Conservation (phyloP, 2,329 filamentous ascomycete species). For the Alternaria consortialis region DNA sequence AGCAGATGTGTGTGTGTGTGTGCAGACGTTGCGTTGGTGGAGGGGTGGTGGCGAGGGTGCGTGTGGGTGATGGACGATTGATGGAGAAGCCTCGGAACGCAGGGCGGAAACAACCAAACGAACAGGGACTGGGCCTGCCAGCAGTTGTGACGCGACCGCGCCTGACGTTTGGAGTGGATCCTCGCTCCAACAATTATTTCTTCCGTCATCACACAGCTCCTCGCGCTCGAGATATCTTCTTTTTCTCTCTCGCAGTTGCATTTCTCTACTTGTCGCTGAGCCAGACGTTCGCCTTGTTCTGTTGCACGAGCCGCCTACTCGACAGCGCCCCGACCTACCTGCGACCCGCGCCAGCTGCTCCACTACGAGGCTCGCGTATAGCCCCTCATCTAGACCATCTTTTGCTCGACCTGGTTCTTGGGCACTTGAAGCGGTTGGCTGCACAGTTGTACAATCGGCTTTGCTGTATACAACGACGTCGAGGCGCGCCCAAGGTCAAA, state of each 20-base stretch:
- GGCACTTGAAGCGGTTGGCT: neutral
- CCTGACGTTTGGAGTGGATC: constrained; percentile 9
- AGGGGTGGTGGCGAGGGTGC: constrained; percentile 5
- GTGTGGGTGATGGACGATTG: constrained; percentile 5
- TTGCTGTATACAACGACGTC: neutral
- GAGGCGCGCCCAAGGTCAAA: neutral
- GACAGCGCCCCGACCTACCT: constrained; percentile 25
- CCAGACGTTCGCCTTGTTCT: neutral
- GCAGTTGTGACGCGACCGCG: constrained; percentile 15
- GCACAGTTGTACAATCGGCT: neutral
- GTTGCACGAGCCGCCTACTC: constrained; percentile 12
- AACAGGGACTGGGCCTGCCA: constrained; percentile 5
- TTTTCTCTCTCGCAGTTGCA: neutral
- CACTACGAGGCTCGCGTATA: constrained; percentile 20
- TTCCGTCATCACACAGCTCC: neutral
- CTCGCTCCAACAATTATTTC: neutral
- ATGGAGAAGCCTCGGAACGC: constrained; percentile 14
- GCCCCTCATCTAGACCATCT: constrained; percentile 17
- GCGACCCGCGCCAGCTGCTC: constrained; percentile 27
- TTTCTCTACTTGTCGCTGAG: neutral
- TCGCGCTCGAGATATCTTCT: neutral
- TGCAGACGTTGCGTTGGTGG: constrained; percentile 13
- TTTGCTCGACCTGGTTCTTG: constrained; percentile 25
- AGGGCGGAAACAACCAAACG: constrained; percentile 8
- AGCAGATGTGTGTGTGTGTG: neutral